phyloP scores from a whole-genome alignment of 257 asterid genomes.

The Salvia hispanica region DNA sequence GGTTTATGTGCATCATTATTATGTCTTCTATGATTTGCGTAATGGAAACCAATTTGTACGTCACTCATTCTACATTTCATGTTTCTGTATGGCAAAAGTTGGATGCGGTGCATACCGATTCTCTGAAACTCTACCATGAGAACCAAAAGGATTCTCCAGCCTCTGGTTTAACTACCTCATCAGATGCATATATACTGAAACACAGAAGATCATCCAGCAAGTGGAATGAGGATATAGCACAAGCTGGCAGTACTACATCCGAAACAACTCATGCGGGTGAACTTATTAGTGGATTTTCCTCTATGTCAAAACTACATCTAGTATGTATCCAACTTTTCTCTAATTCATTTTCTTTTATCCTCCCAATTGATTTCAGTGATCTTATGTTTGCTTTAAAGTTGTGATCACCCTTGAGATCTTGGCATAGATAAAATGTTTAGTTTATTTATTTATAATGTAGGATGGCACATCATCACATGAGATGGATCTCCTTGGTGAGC shows the following conservation, averaged over 20 bases:
- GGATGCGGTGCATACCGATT: conserved; percentile 52
- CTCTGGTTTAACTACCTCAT: conserved; percentile 43
- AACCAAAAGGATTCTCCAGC: conserved; percentile 61
- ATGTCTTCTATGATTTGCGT: conserved; percentile 6
- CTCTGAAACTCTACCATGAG: conserved; percentile 47
- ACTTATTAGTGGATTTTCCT: conserved; percentile 61
- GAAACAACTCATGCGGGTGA: conserved; percentile 81
- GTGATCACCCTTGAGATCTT: conserved; percentile 7
- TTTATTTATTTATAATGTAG: conserved; percentile 43
- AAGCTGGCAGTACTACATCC: conserved; percentile 70
- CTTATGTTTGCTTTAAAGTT: conserved; percentile 10
- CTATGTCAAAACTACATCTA: conserved; percentile 51
- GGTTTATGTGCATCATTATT: conserved; percentile 8
- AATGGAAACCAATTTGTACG: conserved; percentile 19
- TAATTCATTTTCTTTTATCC: conserved; percentile 8
- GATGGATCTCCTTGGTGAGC: conserved; percentile 93
- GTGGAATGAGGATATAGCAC: conserved; percentile 77
- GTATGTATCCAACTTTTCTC: conserved; percentile 44
- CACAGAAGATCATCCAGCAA: conserved; percentile 63
- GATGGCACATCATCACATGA: conserved; percentile 71
- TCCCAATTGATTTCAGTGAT: background rate
- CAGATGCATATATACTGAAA: conserved; percentile 41
- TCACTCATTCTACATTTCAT: conserved; percentile 28
- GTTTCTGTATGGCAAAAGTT: conserved; percentile 51
- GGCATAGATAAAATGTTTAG: background rate